Base-by-base conservation (phyloP, 129 eudicot genomes). In the Flaveria linearis region DNA sequence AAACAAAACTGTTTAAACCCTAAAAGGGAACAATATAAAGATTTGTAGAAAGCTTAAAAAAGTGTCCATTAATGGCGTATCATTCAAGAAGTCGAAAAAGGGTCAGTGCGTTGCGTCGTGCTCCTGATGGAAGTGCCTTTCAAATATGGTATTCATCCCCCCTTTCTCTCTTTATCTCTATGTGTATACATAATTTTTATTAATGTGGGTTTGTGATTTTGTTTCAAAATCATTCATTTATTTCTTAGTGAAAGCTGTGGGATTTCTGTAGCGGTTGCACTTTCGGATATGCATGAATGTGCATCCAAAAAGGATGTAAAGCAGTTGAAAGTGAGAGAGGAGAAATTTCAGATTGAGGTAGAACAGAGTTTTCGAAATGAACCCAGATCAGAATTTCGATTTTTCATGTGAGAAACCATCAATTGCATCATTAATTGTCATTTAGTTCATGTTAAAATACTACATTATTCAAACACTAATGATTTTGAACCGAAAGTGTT, bases 311-410 rank as follows among this genome's bases (percentile, higher is more conserved):
- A 73, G 51, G 70, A 57, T 60, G 83, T 69, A 4, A 84, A 80
- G 85, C 85, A 67, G 60, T 50, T 71, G 46, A 84, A 84, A 80
- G 71, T 60, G 18, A 70, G 68, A 28, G 46, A 42, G 41, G 36
- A 20, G 69, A 22, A 5, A 0, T 23, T 1, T 15, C 46, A 13
- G 58, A 56, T 69, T 66, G 63, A 3, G 30, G 39, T 28, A 50
- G 69, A 68, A 55, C 65, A 36, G 69, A 79, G 63, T 66, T 56
- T 84, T 86, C 67, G 50, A 23, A 81, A 84, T 76, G 85, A 86
- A 78, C 94, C 91, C 81, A 86, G 88, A 88, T 88, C 94, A 62
- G 85, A 81, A 50, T 86, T 82, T 84, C 85, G 86, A 39, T 84
- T 88, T 60, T 86, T 86, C 84, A 78, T 81, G 94, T 88, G 79